Conservation (phyloP, 805 yeast genomes). For the Saturnispora ahearnii region DNA sequence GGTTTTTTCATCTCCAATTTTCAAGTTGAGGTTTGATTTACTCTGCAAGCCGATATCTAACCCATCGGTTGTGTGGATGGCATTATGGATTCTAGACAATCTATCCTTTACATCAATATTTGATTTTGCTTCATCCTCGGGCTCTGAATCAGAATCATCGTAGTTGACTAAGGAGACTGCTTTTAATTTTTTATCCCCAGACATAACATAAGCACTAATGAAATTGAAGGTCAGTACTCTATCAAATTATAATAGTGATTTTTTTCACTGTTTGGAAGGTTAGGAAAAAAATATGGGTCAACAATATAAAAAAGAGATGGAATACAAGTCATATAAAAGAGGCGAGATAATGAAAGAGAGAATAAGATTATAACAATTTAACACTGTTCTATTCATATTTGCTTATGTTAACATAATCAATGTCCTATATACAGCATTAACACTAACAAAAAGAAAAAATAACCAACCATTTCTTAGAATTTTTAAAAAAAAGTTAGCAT, state of each 20-base stretch:
- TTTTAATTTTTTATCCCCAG: neutral
- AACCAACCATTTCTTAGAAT: neutral
- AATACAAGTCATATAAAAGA: neutral
- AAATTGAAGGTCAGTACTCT: neutral
- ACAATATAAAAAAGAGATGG: neutral
- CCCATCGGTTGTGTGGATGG: constrained; percentile 8
- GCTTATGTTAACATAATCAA: neutral
- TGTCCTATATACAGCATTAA: constrained; percentile 1
- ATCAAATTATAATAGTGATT: neutral
- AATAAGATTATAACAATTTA: neutral
- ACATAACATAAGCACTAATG: neutral
- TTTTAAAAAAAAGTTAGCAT: neutral
- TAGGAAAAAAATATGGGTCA: neutral
- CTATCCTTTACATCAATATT: neutral
- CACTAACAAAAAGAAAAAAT: neutral
- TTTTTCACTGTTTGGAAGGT: neutral
- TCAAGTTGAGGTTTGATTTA: neutral
- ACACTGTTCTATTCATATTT: neutral
- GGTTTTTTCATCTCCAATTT: neutral
- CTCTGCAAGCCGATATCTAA: constrained; percentile 10
- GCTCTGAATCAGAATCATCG: neutral
- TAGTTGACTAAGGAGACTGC: neutral
- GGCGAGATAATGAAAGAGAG: neutral
- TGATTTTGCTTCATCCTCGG: neutral
- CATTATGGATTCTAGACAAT: constrained; percentile 3